These are phyloP conservation scores for Sarocladiaceae sp. DNA, from an alignment of 2,329 filamentous ascomycete species.

Conservation along the genomic window DNA sequence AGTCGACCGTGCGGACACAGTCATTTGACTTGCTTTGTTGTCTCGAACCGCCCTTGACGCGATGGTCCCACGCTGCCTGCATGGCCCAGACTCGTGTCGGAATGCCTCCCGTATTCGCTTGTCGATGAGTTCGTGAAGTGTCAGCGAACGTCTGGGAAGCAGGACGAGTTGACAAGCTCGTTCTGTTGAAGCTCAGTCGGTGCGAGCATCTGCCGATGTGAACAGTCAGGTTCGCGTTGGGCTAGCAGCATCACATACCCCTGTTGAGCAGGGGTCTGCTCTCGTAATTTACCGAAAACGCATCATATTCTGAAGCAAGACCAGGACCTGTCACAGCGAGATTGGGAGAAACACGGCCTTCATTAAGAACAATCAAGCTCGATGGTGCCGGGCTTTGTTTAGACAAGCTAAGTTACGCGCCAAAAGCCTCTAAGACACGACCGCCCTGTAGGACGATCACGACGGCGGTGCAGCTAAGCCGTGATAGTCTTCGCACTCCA, in stretches of 20 bases:
- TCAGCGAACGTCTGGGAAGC: neutral
- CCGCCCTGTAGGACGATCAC: neutral
- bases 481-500: neutral
- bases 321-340: neutral
- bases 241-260: neutral
- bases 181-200: neutral
- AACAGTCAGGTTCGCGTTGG: neutral
- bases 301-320: neutral
- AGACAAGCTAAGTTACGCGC: neutral
- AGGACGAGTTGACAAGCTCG: too few relatives aligned
- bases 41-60: slow-evolving; percentile 6
- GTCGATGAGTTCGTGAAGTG: neutral
- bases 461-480: slow-evolving; percentile 3
- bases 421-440: neutral
- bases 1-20: neutral
- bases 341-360: neutral
- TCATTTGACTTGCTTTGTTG: slow-evolving; percentile 6
- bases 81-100: neutral
- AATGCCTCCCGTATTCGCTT: neutral
- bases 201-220: neutral
- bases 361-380: neutral
- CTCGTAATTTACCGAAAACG: slow-evolving; percentile 4
- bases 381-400: neutral
- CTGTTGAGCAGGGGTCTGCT: neutral
- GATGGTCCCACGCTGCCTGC: neutral